A percentile compares a stretch with the other conserved stretches of the same genome.
These are phyloP conservation scores for Somion occarium DNA, from an alignment of 1,284 basidiomycete genomes.

Conservation along the genomic window DNA sequence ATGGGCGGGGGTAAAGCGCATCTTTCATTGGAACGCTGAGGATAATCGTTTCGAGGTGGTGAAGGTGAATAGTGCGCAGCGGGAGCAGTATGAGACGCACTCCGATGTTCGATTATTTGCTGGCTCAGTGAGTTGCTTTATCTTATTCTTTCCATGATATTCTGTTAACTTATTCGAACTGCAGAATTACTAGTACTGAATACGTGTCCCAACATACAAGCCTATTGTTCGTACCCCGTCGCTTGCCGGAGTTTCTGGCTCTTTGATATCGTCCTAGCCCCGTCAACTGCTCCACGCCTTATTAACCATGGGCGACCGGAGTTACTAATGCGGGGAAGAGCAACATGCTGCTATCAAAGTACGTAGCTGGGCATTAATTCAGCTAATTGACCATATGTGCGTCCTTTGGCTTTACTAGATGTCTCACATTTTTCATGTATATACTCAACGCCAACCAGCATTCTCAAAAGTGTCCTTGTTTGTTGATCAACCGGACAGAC, in stretches of 20 bases:
- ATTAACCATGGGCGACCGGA: conserved; percentile 17
- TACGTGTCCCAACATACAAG: too few relatives aligned
- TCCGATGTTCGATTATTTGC: conserved; percentile 41
- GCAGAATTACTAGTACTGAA: background rate
- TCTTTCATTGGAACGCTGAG: conserved; percentile 48
- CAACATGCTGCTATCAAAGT: background rate
- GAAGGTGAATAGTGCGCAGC: conserved; percentile 42
- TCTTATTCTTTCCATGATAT: background rate
- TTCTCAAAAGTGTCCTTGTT: too few relatives aligned
- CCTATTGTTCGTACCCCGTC: background rate
- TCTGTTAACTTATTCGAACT: background rate
- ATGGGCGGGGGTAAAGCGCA: conserved; percentile 54
- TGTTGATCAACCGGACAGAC: too few relatives aligned
- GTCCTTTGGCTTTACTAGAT: background rate
- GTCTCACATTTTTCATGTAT: conserved; percentile 1
- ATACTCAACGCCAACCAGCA: too few relatives aligned
- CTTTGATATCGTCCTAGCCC: conserved; percentile 6
- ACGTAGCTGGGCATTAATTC: background rate
- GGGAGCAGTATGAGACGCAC: conserved; percentile 41
- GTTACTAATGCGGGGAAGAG: conserved; percentile 26
- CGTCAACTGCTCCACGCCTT: conserved; percentile 24
- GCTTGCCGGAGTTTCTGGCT: background rate
- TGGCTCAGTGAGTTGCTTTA: conserved; percentile 31
- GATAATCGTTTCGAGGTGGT: conserved; percentile 44
- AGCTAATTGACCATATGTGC: background rate